Evolutionary conservation across 225 moss, liverwort and hornwort species (phyloP).

Genomic region (Thuidium tamariscinum): DNA sequence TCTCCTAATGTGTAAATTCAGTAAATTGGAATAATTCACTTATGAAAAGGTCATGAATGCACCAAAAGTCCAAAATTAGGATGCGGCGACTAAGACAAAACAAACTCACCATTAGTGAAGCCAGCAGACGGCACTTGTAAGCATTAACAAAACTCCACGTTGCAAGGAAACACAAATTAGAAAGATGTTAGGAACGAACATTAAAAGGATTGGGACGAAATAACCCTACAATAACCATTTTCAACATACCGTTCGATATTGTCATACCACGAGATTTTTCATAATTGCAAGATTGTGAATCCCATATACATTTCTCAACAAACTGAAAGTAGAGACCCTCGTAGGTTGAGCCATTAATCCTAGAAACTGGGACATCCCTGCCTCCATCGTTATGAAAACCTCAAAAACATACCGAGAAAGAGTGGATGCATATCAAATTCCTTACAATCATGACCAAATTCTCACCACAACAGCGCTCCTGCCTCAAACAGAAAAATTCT

Average conservation of each 20-base stretch:
- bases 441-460: not conserved
- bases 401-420: too few species aligned
- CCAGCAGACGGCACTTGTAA: conserved; percentile 47
- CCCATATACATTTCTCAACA: too few species aligned
- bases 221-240: too few species aligned
- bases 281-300: too few species aligned
- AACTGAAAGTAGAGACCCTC: too few species aligned
- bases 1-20: not conserved
- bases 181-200: conserved; percentile 8
- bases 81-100: not conserved
- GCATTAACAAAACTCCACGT: conserved; percentile 29
- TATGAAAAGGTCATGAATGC: not conserved
- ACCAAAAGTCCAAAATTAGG: not conserved
- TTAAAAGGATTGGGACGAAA: not conserved
- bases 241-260: too few species aligned
- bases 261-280: too few species aligned
- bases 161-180: conserved; percentile 17
- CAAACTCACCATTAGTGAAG: conserved; percentile 28
- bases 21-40: not conserved
- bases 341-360: too few species aligned
- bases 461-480: not conserved
- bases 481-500: not conserved
- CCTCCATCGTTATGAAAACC: too few species aligned
- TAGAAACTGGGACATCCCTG: too few species aligned
- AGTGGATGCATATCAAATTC: not conserved